Evolutionary conservation across 1,139 yeast genomes (phyloP).

Genomic region (Blastobotrys persicus): DNA sequence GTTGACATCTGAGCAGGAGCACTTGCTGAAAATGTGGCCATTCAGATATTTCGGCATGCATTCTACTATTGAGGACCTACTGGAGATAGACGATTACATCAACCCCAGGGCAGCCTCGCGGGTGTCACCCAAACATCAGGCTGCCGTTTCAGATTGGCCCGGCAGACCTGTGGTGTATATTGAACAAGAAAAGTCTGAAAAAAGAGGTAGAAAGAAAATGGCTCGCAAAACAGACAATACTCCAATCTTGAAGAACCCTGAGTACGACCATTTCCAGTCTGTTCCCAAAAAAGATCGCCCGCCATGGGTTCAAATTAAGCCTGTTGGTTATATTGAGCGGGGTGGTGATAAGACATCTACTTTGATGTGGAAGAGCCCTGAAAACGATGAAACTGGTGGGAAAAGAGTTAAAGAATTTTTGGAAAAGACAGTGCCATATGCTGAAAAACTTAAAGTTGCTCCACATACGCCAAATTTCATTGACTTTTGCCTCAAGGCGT

Average conservation of each 20-base stretch:
- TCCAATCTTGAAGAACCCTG: conserved; percentile 15
- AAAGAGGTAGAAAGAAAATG: conserved; percentile 6
- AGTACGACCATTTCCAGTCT: conserved; percentile 29
- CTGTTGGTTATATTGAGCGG: conserved; percentile 80
- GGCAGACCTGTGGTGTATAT: conserved; percentile 69
- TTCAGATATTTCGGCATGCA: conserved; percentile 79
- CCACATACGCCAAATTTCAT: conserved; percentile 67
- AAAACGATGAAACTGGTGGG: conserved; percentile 20
- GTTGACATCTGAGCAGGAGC: conserved; percentile 40
- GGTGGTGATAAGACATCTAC: conserved; percentile 75
- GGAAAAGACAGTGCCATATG: conserved; percentile 53
- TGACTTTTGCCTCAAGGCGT: conserved; percentile 62
- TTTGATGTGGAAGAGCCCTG: conserved; percentile 61
- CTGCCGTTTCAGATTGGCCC: conserved; percentile 64
- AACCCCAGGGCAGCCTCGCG: conserved; percentile 81
- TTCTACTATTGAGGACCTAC: conserved; percentile 71
- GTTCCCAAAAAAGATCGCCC: conserved; percentile 51
- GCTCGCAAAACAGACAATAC: conserved; percentile 1
- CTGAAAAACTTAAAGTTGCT: conserved; percentile 50
- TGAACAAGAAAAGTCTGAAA: conserved; percentile 40
- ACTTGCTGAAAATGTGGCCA: conserved; percentile 52
- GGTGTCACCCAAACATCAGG: conserved; percentile 73
- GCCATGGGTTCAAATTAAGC: conserved; percentile 75
- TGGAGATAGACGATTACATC: conserved; percentile 76
- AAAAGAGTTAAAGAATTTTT: conserved; percentile 53